Percentiles rank a stretch among this genome's conserved stretches.
Conservation (phyloP, 23 red algal genomes). For the Gracilariopsis chorda region DNA sequence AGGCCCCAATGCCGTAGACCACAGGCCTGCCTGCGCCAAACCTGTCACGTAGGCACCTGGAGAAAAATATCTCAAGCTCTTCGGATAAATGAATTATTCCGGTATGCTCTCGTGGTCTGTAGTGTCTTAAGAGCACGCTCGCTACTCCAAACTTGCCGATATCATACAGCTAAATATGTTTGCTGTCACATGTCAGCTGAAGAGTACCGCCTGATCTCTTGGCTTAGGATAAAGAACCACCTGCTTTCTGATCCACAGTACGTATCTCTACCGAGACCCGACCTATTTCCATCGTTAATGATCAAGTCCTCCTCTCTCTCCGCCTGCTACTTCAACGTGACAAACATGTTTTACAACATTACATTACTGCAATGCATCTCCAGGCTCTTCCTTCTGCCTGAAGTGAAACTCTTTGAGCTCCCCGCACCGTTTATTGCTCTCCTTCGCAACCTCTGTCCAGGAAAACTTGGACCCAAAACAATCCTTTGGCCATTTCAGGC, state of each 20-base stretch:
- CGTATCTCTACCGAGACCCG: neutral
- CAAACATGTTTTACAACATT: constrained; percentile 33
- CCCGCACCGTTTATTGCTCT: neutral
- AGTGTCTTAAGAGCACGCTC: neutral
- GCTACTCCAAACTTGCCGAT: neutral
- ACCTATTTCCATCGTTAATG: neutral
- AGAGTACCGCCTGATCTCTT: neutral
- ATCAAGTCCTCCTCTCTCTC: neutral
- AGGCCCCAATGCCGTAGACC: no score
- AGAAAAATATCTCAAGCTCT: neutral
- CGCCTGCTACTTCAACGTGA: neutral
- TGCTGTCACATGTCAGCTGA: neutral
- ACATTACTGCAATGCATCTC: neutral
- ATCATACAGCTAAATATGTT: neutral
- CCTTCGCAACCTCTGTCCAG: neutral
- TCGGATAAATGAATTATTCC: neutral
- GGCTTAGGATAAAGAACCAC: neutral
- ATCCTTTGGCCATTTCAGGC: neutral
- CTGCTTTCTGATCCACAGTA: neutral
- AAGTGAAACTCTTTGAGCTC: neutral
- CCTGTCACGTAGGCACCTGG: neutral
- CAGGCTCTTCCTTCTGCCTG: neutral
- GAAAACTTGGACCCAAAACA: neutral
- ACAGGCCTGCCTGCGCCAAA: neutral
- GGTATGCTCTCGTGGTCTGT: constrained; percentile 5